phyloP scores from a whole-genome alignment of 2,329 filamentous ascomycete genomes.

The Emmonsia crescens region DNA sequence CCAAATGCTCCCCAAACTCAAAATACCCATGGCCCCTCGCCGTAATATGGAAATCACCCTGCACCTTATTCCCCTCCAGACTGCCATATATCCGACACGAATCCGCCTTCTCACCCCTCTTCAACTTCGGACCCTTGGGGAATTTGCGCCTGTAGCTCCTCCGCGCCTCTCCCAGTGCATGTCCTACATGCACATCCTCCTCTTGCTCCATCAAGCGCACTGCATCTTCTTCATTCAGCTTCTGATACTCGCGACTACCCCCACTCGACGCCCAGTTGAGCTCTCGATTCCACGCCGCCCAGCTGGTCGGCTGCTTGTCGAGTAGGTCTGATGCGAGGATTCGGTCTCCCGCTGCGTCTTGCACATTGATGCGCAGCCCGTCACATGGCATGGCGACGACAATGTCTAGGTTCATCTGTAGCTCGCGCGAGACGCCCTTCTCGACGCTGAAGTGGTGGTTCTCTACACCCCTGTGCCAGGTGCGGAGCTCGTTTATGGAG shows the following conservation, averaged over 20 bases:
- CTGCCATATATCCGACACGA: conserved; percentile 85
- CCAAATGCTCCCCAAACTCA: conserved; percentile 67
- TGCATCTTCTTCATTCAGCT: conserved; percentile 54
- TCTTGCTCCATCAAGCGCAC: conserved; percentile 37
- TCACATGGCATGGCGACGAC: conserved; percentile 79
- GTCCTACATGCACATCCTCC: conserved; percentile 75
- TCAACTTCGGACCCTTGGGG: conserved; percentile 61
- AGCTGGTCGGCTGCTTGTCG: conserved; percentile 64
- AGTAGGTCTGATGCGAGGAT: conserved; percentile 72
- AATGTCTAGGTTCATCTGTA: conserved; percentile 95
- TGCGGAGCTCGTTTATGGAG: conserved; percentile 62
- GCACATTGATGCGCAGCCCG: conserved; percentile 90
- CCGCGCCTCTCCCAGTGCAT: conserved; percentile 67
- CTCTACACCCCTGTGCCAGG: conserved; percentile 78
- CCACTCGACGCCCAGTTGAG: conserved; percentile 49
- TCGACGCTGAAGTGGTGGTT: conserved; percentile 88
- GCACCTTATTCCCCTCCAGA: conserved; percentile 88
- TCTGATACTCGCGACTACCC: conserved; percentile 47
- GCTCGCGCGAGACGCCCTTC: conserved; percentile 71
- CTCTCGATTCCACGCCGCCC: conserved; percentile 68
- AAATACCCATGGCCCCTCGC: conserved; percentile 90
- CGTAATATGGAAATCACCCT: conserved; percentile 96
- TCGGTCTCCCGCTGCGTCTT: conserved; percentile 85
- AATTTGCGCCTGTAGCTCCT: conserved; percentile 56
- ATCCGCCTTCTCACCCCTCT: conserved; percentile 47